phyloP scores from a whole-genome alignment of 441 rosid genomes.

The Adansonia gregorii region DNA sequence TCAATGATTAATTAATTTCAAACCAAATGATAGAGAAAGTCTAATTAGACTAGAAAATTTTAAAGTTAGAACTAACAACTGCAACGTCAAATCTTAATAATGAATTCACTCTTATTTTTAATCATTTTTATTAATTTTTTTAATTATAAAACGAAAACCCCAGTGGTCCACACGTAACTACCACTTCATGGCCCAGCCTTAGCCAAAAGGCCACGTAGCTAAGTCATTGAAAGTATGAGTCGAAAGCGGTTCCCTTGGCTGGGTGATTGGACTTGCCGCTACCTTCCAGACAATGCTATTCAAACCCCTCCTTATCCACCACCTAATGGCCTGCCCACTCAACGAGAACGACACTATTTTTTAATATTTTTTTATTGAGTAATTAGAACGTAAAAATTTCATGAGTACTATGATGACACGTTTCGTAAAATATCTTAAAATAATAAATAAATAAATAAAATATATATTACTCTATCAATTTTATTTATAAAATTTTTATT shows the following conservation, averaged over 20 bases:
- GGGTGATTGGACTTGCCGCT: slow-evolving; percentile 36
- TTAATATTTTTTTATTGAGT: not conserved
- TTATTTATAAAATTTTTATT: no score
- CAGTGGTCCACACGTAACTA: slow-evolving; percentile 35
- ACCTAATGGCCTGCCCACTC: slow-evolving; percentile 31
- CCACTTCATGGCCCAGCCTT: slow-evolving; percentile 32
- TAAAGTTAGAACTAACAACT: slow-evolving; percentile 1
- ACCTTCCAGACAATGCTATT: slow-evolving; percentile 37
- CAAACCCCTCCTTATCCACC: slow-evolving; percentile 42
- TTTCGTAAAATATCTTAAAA: no score
- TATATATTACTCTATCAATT: no score
- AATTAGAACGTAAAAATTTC: no score
- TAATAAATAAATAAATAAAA: no score
- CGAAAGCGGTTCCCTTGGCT: not conserved
- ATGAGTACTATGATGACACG: no score
- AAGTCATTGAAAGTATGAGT: slow-evolving; percentile 10
- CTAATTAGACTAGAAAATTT: not conserved
- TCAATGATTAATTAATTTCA: slow-evolving; percentile 11
- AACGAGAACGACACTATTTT: slow-evolving; percentile 25
- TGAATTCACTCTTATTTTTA: not conserved
- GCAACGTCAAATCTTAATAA: not conserved
- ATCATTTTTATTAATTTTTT: no score
- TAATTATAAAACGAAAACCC: not conserved
- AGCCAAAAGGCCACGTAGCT: slow-evolving; percentile 35
- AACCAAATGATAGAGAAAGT: slow-evolving; percentile 19